Conservation (phyloP, 2,329 filamentous ascomycete genomes). For the Penicillium polonicum region DNA sequence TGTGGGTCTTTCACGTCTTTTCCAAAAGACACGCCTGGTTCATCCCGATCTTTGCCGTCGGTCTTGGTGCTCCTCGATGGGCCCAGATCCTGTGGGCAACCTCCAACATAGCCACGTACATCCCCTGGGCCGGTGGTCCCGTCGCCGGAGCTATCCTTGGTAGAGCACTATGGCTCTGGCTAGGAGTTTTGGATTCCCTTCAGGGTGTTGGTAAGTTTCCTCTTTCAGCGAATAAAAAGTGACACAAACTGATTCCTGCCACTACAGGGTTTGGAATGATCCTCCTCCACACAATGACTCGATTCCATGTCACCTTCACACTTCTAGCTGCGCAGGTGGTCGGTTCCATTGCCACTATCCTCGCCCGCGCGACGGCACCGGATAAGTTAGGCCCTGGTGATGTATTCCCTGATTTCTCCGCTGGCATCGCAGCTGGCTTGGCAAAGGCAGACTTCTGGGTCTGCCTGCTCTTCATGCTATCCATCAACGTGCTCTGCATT, state of each 20-base stretch:
- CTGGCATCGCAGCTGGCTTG: constrained; percentile 40
- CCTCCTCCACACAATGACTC: constrained; percentile 62
- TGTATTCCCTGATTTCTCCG: constrained; percentile 60
- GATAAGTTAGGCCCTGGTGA: constrained; percentile 59
- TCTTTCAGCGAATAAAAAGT: background rate
- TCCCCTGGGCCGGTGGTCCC: constrained; percentile 58
- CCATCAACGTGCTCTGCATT: constrained; percentile 56
- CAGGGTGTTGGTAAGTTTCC: constrained; percentile 54
- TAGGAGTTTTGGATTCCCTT: constrained; percentile 63
- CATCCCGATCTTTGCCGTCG: constrained; percentile 67
- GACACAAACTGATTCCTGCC: background rate
- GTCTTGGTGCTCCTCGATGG: constrained; percentile 64
- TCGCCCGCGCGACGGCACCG: constrained; percentile 60
- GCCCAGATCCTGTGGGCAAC: constrained; percentile 66
- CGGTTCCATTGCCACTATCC: constrained; percentile 61
- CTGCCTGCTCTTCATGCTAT: constrained; percentile 50
- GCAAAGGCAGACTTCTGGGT: constrained; percentile 27
- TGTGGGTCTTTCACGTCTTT: constrained; percentile 52
- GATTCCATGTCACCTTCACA: constrained; percentile 63
- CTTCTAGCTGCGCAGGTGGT: constrained; percentile 61
- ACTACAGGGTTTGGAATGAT: constrained; percentile 62
- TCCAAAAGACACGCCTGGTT: constrained; percentile 64
- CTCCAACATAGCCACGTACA: constrained; percentile 58
- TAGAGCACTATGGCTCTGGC: constrained; percentile 63
- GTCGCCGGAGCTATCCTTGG: constrained; percentile 56